Conservation (phyloP, 257 asterid species). For the Fraxinus cuspidata region DNA sequence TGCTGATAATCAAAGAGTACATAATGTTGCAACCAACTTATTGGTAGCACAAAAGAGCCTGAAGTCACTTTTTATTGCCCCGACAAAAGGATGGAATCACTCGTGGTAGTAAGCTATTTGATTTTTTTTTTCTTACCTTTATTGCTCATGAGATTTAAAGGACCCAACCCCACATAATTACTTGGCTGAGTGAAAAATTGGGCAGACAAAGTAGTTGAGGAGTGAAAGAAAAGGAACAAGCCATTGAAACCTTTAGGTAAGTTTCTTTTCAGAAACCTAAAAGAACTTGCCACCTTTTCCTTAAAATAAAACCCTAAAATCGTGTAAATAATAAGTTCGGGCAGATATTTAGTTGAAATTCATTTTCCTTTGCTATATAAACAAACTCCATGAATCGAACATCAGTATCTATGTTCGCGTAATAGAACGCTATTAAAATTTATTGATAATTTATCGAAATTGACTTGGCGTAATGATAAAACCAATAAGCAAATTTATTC, state of each 20-base stretch:
- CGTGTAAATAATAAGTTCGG: neutral
- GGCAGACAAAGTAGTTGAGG: constrained; percentile 1
- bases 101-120: neutral
- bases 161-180: constrained; percentile 3
- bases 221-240: constrained; percentile 1
- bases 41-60: neutral
- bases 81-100: constrained; percentile 2
- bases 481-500: no score
- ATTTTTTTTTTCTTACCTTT: neutral
- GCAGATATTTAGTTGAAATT: neutral
- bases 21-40: neutral
- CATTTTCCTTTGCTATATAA: neutral
- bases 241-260: constrained; percentile 1
- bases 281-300: neutral
- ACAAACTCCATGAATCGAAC: neutral
- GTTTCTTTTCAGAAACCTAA: neutral
- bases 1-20: neutral
- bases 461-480: no score
- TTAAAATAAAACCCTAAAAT: neutral
- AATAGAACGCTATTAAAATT: no score
- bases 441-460: no score
- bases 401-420: neutral
- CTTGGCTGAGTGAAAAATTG: neutral
- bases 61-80: neutral
- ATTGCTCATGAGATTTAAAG: neutral